phyloP scores from a whole-genome alignment of 2,329 filamentous ascomycete genomes.

The Claviceps arundinis region DNA sequence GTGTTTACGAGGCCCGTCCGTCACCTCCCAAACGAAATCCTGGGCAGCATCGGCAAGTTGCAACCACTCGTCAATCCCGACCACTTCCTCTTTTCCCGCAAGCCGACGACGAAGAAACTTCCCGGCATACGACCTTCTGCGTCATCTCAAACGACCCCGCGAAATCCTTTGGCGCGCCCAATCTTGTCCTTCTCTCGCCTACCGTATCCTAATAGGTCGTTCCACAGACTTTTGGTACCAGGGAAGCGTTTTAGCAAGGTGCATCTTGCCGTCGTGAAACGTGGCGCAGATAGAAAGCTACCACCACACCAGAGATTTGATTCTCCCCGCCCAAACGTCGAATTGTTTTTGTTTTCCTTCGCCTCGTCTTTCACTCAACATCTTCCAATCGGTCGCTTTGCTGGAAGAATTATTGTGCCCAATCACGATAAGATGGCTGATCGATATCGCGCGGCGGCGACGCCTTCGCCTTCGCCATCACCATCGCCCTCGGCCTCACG shows the following conservation, averaged over 20 bases:
- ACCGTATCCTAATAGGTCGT: neutral
- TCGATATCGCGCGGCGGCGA: conserved; percentile 16
- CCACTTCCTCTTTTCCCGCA: too few relatives aligned
- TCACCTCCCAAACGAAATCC: neutral
- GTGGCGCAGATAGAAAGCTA: conserved; percentile 2
- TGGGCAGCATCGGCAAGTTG: neutral
- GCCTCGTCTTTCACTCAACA: neutral
- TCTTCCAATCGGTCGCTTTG: neutral
- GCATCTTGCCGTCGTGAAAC: conserved; percentile 7
- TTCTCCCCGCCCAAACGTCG: neutral
- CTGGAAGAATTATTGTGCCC: neutral
- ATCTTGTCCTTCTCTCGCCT: neutral
- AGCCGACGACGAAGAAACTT: neutral
- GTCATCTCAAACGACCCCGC: neutral
- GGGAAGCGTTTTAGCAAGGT: neutral
- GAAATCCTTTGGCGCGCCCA: neutral
- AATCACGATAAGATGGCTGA: conserved; percentile 11
- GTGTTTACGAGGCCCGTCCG: conserved; percentile 4
- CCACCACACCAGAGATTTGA: neutral
- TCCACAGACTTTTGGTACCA: conserved; percentile 1
- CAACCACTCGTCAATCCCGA: neutral
- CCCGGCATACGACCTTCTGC: neutral
- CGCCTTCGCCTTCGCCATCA: conserved; percentile 27
- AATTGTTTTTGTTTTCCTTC: neutral
- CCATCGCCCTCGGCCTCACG: too few relatives aligned